Percentiles rank a stretch among this genome's conserved stretches.
phyloP scores from a whole-genome alignment of 2,329 filamentous ascomycete genomes.

The Chrysoporthe puriensis region DNA sequence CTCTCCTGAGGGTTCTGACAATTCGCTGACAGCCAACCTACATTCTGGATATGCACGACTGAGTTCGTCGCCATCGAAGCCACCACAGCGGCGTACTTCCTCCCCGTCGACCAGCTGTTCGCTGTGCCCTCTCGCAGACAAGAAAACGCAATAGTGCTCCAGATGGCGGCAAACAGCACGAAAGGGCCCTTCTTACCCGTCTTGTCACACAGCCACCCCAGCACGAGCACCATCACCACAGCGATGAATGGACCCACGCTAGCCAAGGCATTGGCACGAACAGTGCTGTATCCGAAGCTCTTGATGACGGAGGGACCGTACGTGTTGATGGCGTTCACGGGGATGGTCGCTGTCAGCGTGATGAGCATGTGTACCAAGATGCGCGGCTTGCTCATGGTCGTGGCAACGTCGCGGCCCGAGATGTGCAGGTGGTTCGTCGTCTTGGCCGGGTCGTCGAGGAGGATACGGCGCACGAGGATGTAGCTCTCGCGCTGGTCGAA shows the following conservation, averaged over 20 bases:
- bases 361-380: conserved; percentile 56
- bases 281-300: conserved; percentile 52
- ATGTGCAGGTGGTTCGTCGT: conserved; percentile 41
- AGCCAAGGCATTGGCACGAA: conserved; percentile 54
- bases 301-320: conserved; percentile 59
- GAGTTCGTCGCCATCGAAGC: conserved; percentile 59
- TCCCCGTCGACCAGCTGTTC: conserved; percentile 30
- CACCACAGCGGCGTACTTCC: conserved; percentile 56
- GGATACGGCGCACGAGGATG: conserved; percentile 45
- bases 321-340: conserved; percentile 51
- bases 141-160: conserved; percentile 42
- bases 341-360: conserved; percentile 53
- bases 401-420: conserved; percentile 40
- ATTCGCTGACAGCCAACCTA: conserved; percentile 61
- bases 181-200: conserved; percentile 52
- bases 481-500: conserved; percentile 47
- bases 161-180: conserved; percentile 48
- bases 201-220: conserved; percentile 56
- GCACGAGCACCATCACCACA: conserved; percentile 53
- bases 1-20: conserved; percentile 60
- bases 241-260: conserved; percentile 57
- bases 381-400: conserved; percentile 49
- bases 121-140: conserved; percentile 18
- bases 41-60: conserved; percentile 60
- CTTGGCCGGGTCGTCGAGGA: conserved; percentile 49